Evolutionary conservation across 2,329 filamentous ascomycete species (phyloP), one percentile per base, ranked within the genome.

Genomic region (Beauveria sp.): DNA sequence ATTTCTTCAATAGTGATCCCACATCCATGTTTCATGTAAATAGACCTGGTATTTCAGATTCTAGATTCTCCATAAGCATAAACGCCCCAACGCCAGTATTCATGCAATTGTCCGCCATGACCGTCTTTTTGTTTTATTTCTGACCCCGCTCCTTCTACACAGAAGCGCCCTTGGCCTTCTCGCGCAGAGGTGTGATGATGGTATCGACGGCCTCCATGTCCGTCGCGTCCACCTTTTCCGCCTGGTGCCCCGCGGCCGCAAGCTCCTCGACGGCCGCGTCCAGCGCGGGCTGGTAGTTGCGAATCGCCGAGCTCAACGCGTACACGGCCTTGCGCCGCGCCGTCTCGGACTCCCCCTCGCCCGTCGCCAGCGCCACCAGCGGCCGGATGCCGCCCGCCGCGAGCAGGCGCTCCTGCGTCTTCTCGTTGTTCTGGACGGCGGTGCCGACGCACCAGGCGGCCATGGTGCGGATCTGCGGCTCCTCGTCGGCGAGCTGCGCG

Each of bases 371-470:
- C 55, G 80, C 78, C 9, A 91, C 86, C 24, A 99, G 81, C 38
- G 76, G 81, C 43, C 87, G 83, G 34, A 97, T 78, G 3, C 87
- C 91, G 38, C 89, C 89, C 65, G 81, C 74, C 42, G 79, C 80
- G 28, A 84, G 66, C 60, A 86, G 73, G 57, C 84, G 85, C 77
- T 95, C 90, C 77, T 99, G 95, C 56, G 85, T 87, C 72, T 88
- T 88, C 67, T 84, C 82, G 74, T 99, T 98, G 78, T 99, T 99
- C 81, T 98, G 93, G 63, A 99, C 95, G 10, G 95, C 93, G 6
- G 93, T 97, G 56, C 91, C 91, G 62, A 95, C 79, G 77, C 92
- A 97, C 90, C 91, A 96, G n/a, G 92, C 92, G 3, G 93, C 93
- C 84, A 91, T 92, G 68, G 81, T 86, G 65, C 93, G 81, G 70